These are phyloP conservation scores for Amylostereum chailletii DNA, from an alignment of 1,284 basidiomycete species.

Conservation along the genomic window DNA sequence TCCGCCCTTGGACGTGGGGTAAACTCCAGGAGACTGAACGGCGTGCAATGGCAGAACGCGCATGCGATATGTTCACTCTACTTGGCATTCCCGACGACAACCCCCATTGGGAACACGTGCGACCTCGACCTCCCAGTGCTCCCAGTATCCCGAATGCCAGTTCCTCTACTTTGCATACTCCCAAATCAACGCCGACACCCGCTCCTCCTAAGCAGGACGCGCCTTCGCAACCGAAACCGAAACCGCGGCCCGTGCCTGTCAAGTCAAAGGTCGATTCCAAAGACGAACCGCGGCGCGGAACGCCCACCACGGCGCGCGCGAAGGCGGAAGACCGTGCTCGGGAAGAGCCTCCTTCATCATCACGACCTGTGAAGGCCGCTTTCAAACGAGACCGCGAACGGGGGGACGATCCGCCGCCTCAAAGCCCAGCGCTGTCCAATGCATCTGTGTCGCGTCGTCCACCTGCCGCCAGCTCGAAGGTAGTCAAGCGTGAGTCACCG, in stretches of 20 bases:
- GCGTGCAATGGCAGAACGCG: conserved; percentile 5
- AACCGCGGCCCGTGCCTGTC: no score
- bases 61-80: conserved; percentile 3
- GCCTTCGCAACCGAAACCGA: background rate
- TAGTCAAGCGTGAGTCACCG: background rate
- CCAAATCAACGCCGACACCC: background rate
- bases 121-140: conserved; percentile 1
- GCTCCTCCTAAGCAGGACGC: background rate
- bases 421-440: background rate
- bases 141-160: background rate
- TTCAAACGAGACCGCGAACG: conserved; percentile 10
- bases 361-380: conserved; percentile 4
- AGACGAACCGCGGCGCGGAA: conserved; percentile 6
- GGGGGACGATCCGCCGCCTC: background rate
- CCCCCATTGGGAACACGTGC: conserved; percentile 10
- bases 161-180: background rate
- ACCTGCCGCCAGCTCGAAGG: conserved; percentile 1
- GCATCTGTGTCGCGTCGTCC: background rate
- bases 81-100: conserved; percentile 11
- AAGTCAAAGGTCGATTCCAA: no score
- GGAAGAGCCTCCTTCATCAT: background rate
- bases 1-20: conserved; percentile 47
- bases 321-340: conserved; percentile 3
- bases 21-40: conserved; percentile 8
- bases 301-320: background rate